Percentiles rank a stretch among this genome's conserved stretches.
phyloP scores from a whole-genome alignment of 192 early-diverging fungal genomes.

The Gaertneriomyces sp. region DNA sequence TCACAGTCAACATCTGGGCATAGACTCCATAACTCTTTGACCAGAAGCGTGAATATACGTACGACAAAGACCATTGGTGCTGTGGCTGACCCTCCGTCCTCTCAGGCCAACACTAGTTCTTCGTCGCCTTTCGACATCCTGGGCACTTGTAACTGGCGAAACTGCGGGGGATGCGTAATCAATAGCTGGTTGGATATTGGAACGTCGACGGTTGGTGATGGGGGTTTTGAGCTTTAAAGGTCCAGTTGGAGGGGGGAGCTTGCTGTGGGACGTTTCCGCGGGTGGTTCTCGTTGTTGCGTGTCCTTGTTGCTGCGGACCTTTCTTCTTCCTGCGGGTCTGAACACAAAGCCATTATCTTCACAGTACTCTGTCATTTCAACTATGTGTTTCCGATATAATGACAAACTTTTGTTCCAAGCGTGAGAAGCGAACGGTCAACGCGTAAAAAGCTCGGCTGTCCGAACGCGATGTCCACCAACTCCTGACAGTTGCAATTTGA shows the following conservation, averaged over 20 bases:
- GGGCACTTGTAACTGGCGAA: slow-evolving; percentile 27
- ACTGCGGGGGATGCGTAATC: slow-evolving; percentile 36
- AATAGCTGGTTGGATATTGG: slow-evolving; percentile 15
- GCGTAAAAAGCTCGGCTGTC: too few relatives aligned
- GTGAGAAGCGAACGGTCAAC: too few relatives aligned
- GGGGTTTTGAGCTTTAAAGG: not conserved
- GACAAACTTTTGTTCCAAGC: too few relatives aligned
- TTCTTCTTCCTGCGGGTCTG: slow-evolving; percentile 9
- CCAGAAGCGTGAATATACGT: slow-evolving; percentile 1
- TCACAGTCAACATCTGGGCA: not conserved
- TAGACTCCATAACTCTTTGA: not conserved
- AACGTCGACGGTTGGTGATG: slow-evolving; percentile 2
- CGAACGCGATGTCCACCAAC: too few relatives aligned
- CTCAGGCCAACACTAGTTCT: slow-evolving; percentile 36
- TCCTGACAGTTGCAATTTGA: too few relatives aligned
- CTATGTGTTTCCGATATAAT: too few relatives aligned
- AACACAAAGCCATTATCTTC: slow-evolving; percentile 19
- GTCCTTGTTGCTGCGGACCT: not conserved
- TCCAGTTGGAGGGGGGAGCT: not conserved
- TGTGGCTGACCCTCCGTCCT: slow-evolving; percentile 27
- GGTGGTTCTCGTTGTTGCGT: not conserved
- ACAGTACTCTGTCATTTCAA: not conserved
- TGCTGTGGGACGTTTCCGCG: not conserved
- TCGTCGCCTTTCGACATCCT: slow-evolving; percentile 20
- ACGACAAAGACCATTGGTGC: slow-evolving; percentile 30